Base-by-base conservation (phyloP, 2,329 filamentous ascomycete species). In the Colletotrichum lupini region DNA sequence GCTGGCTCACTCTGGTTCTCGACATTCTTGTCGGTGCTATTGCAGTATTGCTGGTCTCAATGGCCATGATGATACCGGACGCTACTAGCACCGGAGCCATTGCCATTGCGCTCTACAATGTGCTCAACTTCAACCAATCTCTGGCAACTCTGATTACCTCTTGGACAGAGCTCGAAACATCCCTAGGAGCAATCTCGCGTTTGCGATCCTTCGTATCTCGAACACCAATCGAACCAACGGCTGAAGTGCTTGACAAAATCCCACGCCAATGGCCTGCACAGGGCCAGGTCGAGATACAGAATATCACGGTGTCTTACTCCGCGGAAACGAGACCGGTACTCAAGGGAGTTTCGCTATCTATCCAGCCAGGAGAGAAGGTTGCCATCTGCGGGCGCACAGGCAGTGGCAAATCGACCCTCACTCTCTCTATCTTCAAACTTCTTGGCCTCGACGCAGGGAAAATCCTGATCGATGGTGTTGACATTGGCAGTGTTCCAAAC, bases 1-100 rank as follows among this genome's bases (percentile, higher is more conserved):
- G 84, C 28, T 89, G 87, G 86, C 78, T 89, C 1, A 84, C 80
- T 0, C 76, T 89, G 2, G 85, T 86, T 1, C 76, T 89, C 11
- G 86, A 89, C 71, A 76, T 89, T 3, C 30, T 73, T 24, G 77
- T 78, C 12, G 72, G 64, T 6, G 76, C 67, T 1, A 59, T 76
- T 1, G 77, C 77, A 0, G 58, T 78, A n/a, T 73, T 76, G 1
- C 75, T 80, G 8, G 75, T 78, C 0, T 64, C 66, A 1, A 37
- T 73, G 1, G 66, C 59, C 14, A 56, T 69, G 37, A 42, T 72
- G 7, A 73, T 72, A 1, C 64, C 64, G 1, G 66, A 68, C 1
- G 59, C 67, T 1, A 74, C 74, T 1, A 75, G 68, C 4, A 76
- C 73, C 1, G 74, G 70, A 9, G 65, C 73, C 7, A 73, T 80